Conservation (phyloP, 352 stramenopile genomes). For the Pythium sukuiense region DNA sequence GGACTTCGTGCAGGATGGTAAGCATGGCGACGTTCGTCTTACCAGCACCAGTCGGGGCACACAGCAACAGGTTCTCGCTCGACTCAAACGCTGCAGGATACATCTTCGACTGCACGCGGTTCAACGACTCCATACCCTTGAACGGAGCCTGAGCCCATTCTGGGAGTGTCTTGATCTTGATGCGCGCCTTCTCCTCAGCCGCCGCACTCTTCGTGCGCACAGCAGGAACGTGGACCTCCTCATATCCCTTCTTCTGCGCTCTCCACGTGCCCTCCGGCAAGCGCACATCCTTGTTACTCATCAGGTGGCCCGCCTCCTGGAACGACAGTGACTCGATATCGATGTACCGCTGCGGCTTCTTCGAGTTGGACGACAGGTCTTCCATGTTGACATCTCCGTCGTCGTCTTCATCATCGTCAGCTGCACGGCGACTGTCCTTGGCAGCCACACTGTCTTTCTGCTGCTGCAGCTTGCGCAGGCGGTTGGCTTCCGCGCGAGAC, state of each 20-base stretch:
- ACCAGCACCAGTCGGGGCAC: conserved; percentile 97
- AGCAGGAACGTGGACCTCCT: conserved; percentile 99
- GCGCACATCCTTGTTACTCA: conserved; percentile 98
- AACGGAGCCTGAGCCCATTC: conserved; percentile 96
- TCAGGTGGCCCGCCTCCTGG: conserved; percentile 94
- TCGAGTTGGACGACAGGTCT: conserved; percentile 35
- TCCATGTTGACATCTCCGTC: conserved; percentile 63
- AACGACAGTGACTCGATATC: conserved; percentile 96
- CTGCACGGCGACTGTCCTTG: conserved; percentile 27
- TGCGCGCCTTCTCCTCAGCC: conserved; percentile 72
- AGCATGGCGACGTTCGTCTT: conserved; percentile 99
- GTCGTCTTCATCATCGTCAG: conserved; percentile 37
- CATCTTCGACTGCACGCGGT: conserved; percentile 99
- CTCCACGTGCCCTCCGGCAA: conserved; percentile 97
- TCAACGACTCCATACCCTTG: conserved; percentile 97
- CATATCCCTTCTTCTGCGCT: conserved; percentile 96
- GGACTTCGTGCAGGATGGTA: conserved; percentile 98
- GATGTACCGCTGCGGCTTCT: conserved; percentile 87
- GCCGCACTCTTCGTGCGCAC: conserved; percentile 79
- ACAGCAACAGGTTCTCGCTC: conserved; percentile 98
- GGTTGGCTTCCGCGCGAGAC: conserved; percentile 79
- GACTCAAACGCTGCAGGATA: conserved; percentile 89
- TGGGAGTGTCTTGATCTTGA: conserved; percentile 93
- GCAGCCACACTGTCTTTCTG: conserved; percentile 31
- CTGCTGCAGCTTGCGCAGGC: conserved; percentile 76